Conservation (phyloP, 208 protist species). For the Trypanosoma conorhini region DNA sequence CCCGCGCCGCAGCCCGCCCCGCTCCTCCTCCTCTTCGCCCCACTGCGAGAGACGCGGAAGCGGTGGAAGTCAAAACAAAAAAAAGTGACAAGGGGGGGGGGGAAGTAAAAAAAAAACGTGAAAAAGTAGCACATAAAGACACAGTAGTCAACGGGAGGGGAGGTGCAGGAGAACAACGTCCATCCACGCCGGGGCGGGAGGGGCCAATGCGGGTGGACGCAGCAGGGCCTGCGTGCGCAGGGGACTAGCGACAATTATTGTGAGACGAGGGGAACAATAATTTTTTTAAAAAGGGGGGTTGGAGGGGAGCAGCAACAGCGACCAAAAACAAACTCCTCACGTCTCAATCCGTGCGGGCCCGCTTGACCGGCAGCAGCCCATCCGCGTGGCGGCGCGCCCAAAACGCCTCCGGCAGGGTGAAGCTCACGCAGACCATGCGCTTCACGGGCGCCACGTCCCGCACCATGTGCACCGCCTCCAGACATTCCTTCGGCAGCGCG, state of each 20-base stretch:
- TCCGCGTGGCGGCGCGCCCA: slow-evolving; percentile 34
- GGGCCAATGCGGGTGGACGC: not conserved
- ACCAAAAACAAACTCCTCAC: not conserved
- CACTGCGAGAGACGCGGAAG: not conserved
- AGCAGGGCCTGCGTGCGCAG: not conserved
- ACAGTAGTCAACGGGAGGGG: not conserved
- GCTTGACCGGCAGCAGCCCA: slow-evolving; percentile 4
- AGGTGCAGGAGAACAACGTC: too few species aligned
- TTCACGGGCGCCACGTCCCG: slow-evolving; percentile 95
- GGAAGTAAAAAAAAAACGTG: not conserved
- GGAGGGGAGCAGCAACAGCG: too few species aligned
- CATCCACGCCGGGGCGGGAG: not conserved
- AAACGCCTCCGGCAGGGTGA: slow-evolving; percentile 81
- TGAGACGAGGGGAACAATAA: not conserved
- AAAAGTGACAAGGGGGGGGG: not conserved
- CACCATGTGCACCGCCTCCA: slow-evolving; percentile 83
- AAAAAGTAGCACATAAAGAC: not conserved
- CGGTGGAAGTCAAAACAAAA: not conserved
- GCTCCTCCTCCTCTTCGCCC: not conserved
- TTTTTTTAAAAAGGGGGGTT: too few species aligned
- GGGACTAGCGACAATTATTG: not conserved
- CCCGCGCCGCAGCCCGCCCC: not conserved
- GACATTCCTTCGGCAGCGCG: slow-evolving; percentile 35
- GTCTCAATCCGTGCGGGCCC: slow-evolving; percentile 8
- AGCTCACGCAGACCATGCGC: slow-evolving; percentile 95